A percentile compares a stretch with the other conserved stretches of the same genome.
These are phyloP conservation scores for Rhododendron vialii DNA, from an alignment of 148 eudicot species.

Conservation along the genomic window DNA sequence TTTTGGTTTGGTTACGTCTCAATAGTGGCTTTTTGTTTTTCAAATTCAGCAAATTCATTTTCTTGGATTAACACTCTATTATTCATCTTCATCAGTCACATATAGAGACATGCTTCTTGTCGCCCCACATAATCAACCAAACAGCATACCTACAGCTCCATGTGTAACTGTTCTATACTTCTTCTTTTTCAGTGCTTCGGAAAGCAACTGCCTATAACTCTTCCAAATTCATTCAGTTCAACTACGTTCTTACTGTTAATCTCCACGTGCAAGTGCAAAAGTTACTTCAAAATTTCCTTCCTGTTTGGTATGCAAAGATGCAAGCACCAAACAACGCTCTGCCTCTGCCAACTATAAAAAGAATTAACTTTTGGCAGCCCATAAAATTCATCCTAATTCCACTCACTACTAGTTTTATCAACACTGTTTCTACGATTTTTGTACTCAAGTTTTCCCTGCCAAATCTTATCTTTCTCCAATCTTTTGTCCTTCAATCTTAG, in stretches of 20 bases:
- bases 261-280: neutral
- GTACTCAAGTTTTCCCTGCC: neutral
- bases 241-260: no score
- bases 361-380: neutral
- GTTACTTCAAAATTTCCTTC: neutral
- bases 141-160: neutral
- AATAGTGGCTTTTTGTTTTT: neutral
- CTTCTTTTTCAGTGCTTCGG: neutral
- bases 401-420: neutral
- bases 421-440: neutral
- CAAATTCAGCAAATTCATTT: neutral
- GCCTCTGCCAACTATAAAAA: neutral
- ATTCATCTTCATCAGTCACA: conserved; percentile 3
- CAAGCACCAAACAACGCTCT: neutral
- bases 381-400: neutral
- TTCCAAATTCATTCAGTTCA: neutral
- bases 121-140: neutral
- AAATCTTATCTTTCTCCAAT: neutral
- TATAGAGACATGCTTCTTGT: neutral
- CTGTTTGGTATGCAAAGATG: neutral
- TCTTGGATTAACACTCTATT: neutral
- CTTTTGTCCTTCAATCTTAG: neutral
- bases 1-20: neutral
- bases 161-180: neutral
- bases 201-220: neutral